phyloP scores from a whole-genome alignment of 2,329 filamentous ascomycete genomes.

The Capronia epimyces region DNA sequence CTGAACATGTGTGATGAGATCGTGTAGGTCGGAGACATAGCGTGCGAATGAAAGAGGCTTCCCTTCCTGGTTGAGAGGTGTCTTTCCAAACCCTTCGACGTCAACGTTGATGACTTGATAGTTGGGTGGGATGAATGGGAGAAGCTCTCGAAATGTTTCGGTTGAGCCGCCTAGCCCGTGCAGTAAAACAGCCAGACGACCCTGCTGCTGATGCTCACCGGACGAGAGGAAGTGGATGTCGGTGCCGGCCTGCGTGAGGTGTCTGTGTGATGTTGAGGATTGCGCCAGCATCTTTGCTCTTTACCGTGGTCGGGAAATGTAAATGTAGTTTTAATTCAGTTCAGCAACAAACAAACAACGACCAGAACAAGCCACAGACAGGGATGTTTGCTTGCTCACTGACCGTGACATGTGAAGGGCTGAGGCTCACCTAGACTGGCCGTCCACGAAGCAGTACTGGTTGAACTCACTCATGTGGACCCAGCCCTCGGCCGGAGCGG shows the following conservation, averaged over 20 bases:
- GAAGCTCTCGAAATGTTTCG: conserved; percentile 21
- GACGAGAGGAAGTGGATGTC: conserved; percentile 30
- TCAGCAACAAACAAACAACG: too few species aligned
- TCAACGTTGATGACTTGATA: conserved; percentile 29
- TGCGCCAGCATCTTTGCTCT: conserved; percentile 6
- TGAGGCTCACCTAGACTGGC: too few species aligned
- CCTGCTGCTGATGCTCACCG: conserved; percentile 24
- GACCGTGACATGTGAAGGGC: too few species aligned
- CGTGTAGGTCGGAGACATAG: conserved; percentile 31
- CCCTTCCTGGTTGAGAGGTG: conserved; percentile 15
- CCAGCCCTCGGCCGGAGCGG: conserved; percentile 3
- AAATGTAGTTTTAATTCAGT: too few species aligned
- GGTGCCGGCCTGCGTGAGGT: conserved; percentile 23
- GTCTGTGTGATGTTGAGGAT: conserved; percentile 1
- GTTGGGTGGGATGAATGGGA: conserved; percentile 19
- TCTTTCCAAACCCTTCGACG: conserved; percentile 32
- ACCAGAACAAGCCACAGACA: too few species aligned
- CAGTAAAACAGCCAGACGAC: conserved; percentile 30
- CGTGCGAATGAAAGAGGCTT: conserved; percentile 25
- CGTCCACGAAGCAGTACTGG: too few species aligned
- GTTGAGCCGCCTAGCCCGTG: conserved; percentile 32
- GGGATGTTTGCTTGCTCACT: too few species aligned
- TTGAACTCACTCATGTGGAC: too few species aligned
- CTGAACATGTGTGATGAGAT: conserved; percentile 27
- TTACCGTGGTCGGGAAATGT: too few species aligned